phyloP scores from a whole-genome alignment of 805 yeast genomes.

The Candida boleticola region DNA sequence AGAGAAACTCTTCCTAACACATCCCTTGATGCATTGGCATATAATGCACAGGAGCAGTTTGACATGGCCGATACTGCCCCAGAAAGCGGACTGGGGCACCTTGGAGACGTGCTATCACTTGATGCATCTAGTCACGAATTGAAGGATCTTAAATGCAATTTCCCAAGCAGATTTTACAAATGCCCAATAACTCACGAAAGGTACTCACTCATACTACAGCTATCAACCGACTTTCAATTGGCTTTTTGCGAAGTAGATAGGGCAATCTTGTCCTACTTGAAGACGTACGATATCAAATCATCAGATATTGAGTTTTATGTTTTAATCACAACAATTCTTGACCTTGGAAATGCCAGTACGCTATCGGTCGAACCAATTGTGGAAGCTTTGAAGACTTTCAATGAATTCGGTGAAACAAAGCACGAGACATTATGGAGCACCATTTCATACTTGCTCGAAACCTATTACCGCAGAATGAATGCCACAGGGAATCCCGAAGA shows the following conservation, averaged over 20 bases:
- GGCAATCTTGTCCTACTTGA: too few relatives aligned
- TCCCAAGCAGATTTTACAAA: constrained; percentile 1
- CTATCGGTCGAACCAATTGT: neutral
- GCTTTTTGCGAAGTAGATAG: neutral
- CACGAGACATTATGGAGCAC: neutral
- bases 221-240: neutral
- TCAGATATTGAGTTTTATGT: too few relatives aligned
- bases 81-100: too few relatives aligned
- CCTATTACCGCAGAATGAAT: neutral
- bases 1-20: neutral
- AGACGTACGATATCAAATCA: too few relatives aligned
- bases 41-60: constrained; percentile 4
- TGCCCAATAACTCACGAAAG: neutral
- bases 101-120: too few relatives aligned
- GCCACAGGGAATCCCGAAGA: neutral
- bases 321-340: too few relatives aligned
- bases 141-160: too few relatives aligned
- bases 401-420: neutral
- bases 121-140: too few relatives aligned
- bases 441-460: neutral
- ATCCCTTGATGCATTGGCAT: constrained; percentile 2
- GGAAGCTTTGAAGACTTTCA: neutral
- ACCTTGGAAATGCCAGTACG: too few relatives aligned
- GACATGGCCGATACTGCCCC: too few relatives aligned
- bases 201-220: neutral